Conservation (phyloP, 1,284 basidiomycete genomes). For the Marasmius oreades region DNA sequence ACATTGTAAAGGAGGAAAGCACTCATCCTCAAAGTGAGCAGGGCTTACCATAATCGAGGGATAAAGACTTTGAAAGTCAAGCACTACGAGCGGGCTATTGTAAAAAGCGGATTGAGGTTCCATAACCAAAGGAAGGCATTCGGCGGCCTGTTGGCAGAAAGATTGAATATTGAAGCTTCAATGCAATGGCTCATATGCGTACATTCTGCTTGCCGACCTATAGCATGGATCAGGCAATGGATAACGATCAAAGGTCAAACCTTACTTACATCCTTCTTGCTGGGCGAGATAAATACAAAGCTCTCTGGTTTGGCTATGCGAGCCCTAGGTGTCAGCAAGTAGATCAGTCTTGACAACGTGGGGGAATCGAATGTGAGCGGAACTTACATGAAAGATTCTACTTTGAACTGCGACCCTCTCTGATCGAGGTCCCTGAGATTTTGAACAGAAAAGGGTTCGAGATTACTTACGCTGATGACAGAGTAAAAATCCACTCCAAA, state of each 20-base stretch:
- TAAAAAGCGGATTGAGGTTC: slow-evolving; percentile 94
- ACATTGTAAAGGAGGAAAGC: not conserved
- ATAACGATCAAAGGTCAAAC: not conserved
- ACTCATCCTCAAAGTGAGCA: not conserved
- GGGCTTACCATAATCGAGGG: slow-evolving; percentile 94
- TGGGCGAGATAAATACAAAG: slow-evolving; percentile 86
- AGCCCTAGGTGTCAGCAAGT: slow-evolving; percentile 29
- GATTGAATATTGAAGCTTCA: not conserved
- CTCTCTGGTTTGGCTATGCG: slow-evolving; percentile 97
- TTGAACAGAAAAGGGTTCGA: too few relatives aligned
- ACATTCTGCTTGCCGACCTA: slow-evolving; percentile 94
- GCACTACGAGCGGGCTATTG: slow-evolving; percentile 84
- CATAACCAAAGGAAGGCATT: slow-evolving; percentile 92
- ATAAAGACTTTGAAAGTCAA: slow-evolving; percentile 96
- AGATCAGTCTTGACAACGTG: too few relatives aligned
- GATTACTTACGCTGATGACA: slow-evolving; percentile 59
- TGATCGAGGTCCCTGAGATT: not conserved
- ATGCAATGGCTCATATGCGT: slow-evolving; percentile 85
- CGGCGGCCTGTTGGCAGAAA: slow-evolving; percentile 59
- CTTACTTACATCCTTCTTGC: slow-evolving; percentile 68
- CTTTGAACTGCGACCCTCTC: slow-evolving; percentile 96
- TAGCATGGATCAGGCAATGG: not conserved
- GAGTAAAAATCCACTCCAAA: slow-evolving; percentile 98
- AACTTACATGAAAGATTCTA: slow-evolving; percentile 91
- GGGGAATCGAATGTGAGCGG: not conserved